Evolutionary conservation across 2,329 filamentous ascomycete species (phyloP), one percentile per base, ranked within the genome.

Genomic region (Myotisia sp.): DNA sequence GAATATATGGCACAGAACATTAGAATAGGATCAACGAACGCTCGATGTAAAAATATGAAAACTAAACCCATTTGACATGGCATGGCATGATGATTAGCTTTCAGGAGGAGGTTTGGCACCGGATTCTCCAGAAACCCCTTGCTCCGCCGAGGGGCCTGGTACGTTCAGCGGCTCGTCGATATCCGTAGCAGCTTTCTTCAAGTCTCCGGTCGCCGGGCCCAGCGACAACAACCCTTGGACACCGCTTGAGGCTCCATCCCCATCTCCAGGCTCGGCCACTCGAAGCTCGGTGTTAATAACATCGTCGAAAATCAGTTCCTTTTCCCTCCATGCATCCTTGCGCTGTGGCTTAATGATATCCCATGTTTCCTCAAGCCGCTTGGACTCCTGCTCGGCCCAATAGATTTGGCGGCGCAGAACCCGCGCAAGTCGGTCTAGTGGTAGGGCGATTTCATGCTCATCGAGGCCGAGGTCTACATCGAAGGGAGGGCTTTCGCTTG

Each of bases 341-440:
- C 59, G 47, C 43, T 53, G 51, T 9, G 51, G 52, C 26, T 51
- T 45, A 20, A 60, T 49, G 22, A 46, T 45, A 28, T 58, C 51
- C 53, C 58, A 60, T 27, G 65, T 55, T 2, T 45, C 44, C 12
- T 54, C 49, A n/a, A 67, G 44, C 22, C 52, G 47, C 4, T 41
- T 42, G 1, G 51, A 49, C 37, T 65, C 63, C 26, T 63, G 51
- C 40, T 63, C 56, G 1, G 62, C 62, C 63, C 63, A 66, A 36
- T 56, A 49, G 13, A 67, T 55, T 43, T 66, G 62, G 13, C 62
- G 54, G 21, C 61, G 59, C 7, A 66, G 51, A 3, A 66, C 46
- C 19, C 59, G 53, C 41, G 59, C 64, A 16, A 64, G 53, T 29
- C 64, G 54, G 9, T 52, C 54, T 2, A 59, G 55, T 21, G 48